A percentile compares a stretch with the other conserved stretches of the same genome.
phyloP scores from a whole-genome alignment of 768 basidiomycete genomes.

The Suillus ampliporus region DNA sequence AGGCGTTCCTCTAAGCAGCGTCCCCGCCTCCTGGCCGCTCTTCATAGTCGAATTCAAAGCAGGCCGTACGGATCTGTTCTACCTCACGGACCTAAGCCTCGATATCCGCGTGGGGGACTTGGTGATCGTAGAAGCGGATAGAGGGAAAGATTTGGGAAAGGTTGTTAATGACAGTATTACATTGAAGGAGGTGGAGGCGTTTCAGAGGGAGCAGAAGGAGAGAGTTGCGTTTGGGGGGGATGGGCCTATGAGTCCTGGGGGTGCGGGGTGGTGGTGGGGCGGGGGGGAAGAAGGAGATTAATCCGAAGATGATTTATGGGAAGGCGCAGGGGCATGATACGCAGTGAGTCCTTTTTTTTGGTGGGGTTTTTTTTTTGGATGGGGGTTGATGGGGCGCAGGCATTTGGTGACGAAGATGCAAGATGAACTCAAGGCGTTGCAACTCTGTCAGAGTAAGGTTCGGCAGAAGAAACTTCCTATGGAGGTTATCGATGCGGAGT shows the following conservation, averaged over 20 bases:
- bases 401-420: conserved; percentile 80
- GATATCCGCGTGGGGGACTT: conserved; percentile 84
- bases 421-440: conserved; percentile 92
- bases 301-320: conserved; percentile 95
- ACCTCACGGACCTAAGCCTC: conserved; percentile 71
- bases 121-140: conserved; percentile 96
- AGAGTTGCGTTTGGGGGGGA: conserved; percentile 48
- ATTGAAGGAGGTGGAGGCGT: conserved; percentile 87
- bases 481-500: conserved; percentile 99
- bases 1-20: conserved; percentile 84
- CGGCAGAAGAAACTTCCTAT: conserved; percentile 94
- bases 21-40: conserved; percentile 86
- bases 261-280: conserved; percentile 36
- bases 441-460: conserved; percentile 91
- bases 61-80: conserved; percentile 93
- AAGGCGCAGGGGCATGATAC: conserved; percentile 86
- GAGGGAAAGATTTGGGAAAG: conserved; percentile 92
- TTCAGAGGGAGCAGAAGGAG: conserved; percentile 82
- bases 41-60: conserved; percentile 99
- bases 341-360: conserved; percentile 54
- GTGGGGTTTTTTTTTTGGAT: too few species aligned
- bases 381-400: conserved; percentile 46
- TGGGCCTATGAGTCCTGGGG: conserved; percentile 56
- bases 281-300: conserved; percentile 82
- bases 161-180: conserved; percentile 92